phyloP scores from a whole-genome alignment of 345 rosid genomes.

The Populus deltoides region DNA sequence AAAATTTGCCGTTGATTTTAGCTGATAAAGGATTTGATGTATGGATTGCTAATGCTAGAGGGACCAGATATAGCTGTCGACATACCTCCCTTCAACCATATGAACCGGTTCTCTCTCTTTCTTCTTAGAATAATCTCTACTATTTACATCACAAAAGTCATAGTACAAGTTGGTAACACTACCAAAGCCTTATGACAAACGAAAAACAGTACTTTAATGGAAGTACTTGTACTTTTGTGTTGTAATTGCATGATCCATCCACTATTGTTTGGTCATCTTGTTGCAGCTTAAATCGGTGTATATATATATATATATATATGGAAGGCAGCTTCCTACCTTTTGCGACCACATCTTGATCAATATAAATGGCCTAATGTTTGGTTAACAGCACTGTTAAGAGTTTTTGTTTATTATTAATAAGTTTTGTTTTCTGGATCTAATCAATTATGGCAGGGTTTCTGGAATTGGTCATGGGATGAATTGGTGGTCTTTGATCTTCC shows the following conservation, averaged over 20 bases:
- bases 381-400: too few species aligned
- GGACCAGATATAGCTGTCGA: slow-evolving; percentile 70
- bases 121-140: background rate
- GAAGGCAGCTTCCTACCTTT: too few species aligned
- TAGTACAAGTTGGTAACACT: background rate
- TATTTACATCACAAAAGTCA: too few species aligned
- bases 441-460: slow-evolving; percentile 47
- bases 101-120: slow-evolving; percentile 36
- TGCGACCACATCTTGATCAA: too few species aligned
- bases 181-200: too few species aligned
- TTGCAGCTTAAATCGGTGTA: background rate
- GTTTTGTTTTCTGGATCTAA: background rate
- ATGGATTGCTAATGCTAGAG: slow-evolving; percentile 84
- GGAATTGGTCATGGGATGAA: slow-evolving; percentile 99
- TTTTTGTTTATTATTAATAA: too few species aligned
- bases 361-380: too few species aligned
- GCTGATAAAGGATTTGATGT: slow-evolving; percentile 94
- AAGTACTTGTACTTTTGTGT: background rate
- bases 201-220: too few species aligned
- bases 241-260: background rate
- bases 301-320: too few species aligned
- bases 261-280: background rate
- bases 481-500: slow-evolving; percentile 67
- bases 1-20: slow-evolving; percentile 72
- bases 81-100: slow-evolving; percentile 52